Evolutionary conservation across 2,329 filamentous ascomycete genomes (phyloP).

Genomic region (Calonectria hawksworthii): DNA sequence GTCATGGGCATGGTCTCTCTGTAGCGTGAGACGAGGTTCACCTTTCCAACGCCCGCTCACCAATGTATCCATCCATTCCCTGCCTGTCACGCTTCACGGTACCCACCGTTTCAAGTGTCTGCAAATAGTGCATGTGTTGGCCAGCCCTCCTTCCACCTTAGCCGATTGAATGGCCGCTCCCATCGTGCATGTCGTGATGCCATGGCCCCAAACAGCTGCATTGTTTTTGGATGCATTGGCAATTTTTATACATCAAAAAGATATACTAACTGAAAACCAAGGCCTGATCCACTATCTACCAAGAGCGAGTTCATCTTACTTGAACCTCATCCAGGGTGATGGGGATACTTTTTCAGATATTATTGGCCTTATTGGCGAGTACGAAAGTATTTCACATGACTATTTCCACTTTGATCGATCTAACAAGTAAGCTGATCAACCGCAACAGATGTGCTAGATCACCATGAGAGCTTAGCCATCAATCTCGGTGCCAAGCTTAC

Average conservation of each 20-base stretch:
- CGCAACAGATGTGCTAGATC: slow-evolving; percentile 78
- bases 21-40: slow-evolving; percentile 32
- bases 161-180: not conserved
- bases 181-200: slow-evolving; percentile 22
- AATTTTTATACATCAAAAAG: slow-evolving; percentile 22
- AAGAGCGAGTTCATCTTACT: slow-evolving; percentile 57
- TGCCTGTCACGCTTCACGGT: slow-evolving; percentile 1
- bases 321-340: slow-evolving; percentile 68
- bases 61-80: slow-evolving; percentile 11
- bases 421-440: slow-evolving; percentile 34
- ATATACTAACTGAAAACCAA: slow-evolving; percentile 42
- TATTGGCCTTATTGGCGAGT: slow-evolving; percentile 80
- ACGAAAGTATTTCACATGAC: slow-evolving; percentile 69
- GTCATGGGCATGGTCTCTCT: slow-evolving; percentile 33
- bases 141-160: not conserved
- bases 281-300: slow-evolving; percentile 68
- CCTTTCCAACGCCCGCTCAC: slow-evolving; percentile 2
- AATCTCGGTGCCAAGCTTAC: slow-evolving; percentile 88
- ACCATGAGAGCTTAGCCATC: slow-evolving; percentile 88
- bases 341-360: slow-evolving; percentile 80
- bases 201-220: not conserved
- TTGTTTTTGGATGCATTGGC: slow-evolving; percentile 33
- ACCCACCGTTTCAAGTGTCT: not conserved
- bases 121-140: not conserved
- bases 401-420: slow-evolving; percentile 3